Conservation (phyloP, 768 basidiomycete species). For the Lactarius hengduanensis region DNA sequence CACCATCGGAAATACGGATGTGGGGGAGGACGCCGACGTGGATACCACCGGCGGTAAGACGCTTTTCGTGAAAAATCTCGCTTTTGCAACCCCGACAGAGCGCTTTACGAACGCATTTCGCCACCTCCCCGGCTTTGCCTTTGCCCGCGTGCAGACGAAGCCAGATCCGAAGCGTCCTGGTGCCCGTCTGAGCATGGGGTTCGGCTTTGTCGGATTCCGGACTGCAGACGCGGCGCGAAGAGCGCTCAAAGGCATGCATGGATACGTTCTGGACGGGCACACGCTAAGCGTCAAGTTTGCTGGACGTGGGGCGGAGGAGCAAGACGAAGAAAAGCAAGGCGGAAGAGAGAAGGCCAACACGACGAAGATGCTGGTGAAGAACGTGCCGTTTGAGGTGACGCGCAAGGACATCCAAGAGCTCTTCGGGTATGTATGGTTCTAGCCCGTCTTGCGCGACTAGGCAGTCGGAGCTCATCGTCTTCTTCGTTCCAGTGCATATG, state of each 20-base stretch:
- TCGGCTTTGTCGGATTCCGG: slow-evolving; percentile 93
- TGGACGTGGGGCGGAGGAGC: slow-evolving; percentile 70
- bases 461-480: slow-evolving; percentile 4
- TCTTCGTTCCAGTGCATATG: slow-evolving; percentile 62
- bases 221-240: slow-evolving; percentile 67
- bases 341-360: slow-evolving; percentile 49
- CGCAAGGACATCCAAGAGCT: slow-evolving; percentile 89
- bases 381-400: slow-evolving; percentile 94
- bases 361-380: slow-evolving; percentile 98
- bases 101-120: slow-evolving; percentile 68
- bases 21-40: slow-evolving; percentile 39
- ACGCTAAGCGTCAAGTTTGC: slow-evolving; percentile 82
- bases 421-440: slow-evolving; percentile 65
- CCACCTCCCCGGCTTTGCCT: slow-evolving; percentile 74
- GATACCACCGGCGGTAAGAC: slow-evolving; percentile 70
- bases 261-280: slow-evolving; percentile 85
- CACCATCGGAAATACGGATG: slow-evolving; percentile 38
- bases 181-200: slow-evolving; percentile 84
- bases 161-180: slow-evolving; percentile 72
- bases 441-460: background rate
- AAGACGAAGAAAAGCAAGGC: slow-evolving; percentile 39
- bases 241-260: slow-evolving; percentile 75
- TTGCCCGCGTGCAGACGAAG: slow-evolving; percentile 90
- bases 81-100: slow-evolving; percentile 86
- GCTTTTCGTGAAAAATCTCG: slow-evolving; percentile 91